These are phyloP conservation scores for Wickerhamiella bombiphila DNA, from an alignment of 805 yeast species.

Conservation along the genomic window DNA sequence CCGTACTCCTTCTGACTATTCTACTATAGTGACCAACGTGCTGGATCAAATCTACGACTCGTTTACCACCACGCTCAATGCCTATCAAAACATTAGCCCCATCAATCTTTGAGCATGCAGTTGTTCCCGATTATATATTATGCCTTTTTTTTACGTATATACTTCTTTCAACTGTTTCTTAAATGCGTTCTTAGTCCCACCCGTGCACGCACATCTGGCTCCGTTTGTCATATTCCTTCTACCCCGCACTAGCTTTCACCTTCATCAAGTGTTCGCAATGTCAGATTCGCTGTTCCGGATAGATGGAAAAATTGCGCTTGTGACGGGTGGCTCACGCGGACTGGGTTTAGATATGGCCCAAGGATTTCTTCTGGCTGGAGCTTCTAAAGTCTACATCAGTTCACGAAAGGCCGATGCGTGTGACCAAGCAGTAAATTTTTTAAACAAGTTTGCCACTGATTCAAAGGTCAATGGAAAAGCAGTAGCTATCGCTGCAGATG, in stretches of 20 bases:
- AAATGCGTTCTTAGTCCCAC: too few species aligned
- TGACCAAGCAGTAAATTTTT: conserved; percentile 34
- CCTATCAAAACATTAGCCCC: background rate
- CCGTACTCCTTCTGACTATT: background rate
- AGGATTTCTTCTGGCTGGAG: conserved; percentile 46
- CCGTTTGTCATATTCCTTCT: too few species aligned
- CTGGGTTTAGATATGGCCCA: conserved; percentile 58
- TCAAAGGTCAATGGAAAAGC: conserved; percentile 25
- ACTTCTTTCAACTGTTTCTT: too few species aligned
- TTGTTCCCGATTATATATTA: background rate
- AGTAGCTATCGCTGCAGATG: conserved; percentile 42
- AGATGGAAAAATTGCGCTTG: conserved; percentile 47
- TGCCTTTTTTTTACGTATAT: background rate
- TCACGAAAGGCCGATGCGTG: conserved; percentile 53
- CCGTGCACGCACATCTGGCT: too few species aligned
- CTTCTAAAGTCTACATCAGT: conserved; percentile 44
- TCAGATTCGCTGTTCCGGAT: conserved; percentile 24
- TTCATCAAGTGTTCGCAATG: conserved; percentile 3
- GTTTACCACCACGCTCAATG: background rate
- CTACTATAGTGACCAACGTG: background rate
- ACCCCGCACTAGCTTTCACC: too few species aligned
- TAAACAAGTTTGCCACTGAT: conserved; percentile 19
- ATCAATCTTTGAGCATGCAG: background rate
- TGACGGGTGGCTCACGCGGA: conserved; percentile 68
- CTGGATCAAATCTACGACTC: background rate